These are phyloP conservation scores for Elsinoe australis DNA, from an alignment of 2,329 filamentous ascomycete species.

Conservation along the genomic window DNA sequence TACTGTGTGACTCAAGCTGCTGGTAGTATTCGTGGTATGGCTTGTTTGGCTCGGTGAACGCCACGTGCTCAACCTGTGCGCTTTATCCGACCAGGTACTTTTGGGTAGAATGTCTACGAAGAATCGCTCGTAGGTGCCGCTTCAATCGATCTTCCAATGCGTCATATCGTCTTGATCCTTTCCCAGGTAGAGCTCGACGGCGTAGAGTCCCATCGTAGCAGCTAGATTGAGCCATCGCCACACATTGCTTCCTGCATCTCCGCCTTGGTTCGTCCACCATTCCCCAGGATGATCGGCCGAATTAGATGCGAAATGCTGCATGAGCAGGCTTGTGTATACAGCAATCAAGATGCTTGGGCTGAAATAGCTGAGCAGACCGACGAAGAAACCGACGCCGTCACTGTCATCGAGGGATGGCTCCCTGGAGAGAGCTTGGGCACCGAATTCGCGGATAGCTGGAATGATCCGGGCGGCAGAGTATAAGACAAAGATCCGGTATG, in stretches of 20 bases:
- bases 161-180: conserved; percentile 71
- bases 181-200: conserved; percentile 80
- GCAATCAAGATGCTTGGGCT: conserved; percentile 90
- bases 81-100: no score
- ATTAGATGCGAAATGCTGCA: conserved; percentile 86
- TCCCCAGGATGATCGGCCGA: conserved; percentile 50
- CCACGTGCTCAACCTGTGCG: no score
- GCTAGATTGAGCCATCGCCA: conserved; percentile 93
- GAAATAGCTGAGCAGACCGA: conserved; percentile 86
- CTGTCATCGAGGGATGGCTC: conserved; percentile 75
- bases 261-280: conserved; percentile 81
- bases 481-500: conserved; percentile 89
- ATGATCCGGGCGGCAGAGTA: conserved; percentile 95
- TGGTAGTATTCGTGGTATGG: no score
- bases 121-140: no score
- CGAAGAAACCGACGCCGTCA: conserved; percentile 69
- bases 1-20: neutral
- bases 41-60: no score
- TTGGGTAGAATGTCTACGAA: no score
- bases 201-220: conserved; percentile 81
- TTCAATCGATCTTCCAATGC: conserved; percentile 91
- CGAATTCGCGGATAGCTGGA: conserved; percentile 80
- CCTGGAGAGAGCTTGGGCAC: conserved; percentile 72
- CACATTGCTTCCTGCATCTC: conserved; percentile 72
- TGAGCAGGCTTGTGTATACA: conserved; percentile 88